Evolutionary conservation across 768 basidiomycete genomes (phyloP), one percentile per base, ranked within the genome.

Genomic region (Russula earlei): DNA sequence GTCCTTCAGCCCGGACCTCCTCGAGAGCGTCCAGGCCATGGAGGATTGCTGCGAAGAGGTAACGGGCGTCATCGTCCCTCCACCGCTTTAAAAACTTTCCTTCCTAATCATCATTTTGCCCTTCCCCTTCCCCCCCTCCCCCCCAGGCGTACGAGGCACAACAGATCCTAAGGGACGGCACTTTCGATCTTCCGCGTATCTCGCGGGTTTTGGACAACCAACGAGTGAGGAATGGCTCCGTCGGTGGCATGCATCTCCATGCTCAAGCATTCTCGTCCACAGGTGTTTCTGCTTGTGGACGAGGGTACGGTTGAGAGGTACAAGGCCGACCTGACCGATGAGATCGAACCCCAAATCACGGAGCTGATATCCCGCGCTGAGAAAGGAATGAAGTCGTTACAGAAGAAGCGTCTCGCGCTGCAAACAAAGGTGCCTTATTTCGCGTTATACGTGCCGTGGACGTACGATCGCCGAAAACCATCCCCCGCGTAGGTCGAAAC

Each of bases 41-140:
- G 84, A 88, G 63, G 84, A 87, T 62, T 88, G 87, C 62, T 89
- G 85, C 64, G 83, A 87, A 66, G 84, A 88, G 80, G 84, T 81
- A 56, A 50, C 70, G 25, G 14, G 4, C 12, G 10, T 5, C n/a
- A 4, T 4, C 25, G 20, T 12, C 20, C 5, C 12, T 5, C n/a
- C 17, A 20, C 10, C 19, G n/a, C 2, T n/a, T 5, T 38, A 7
- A 10, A 22, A 2, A n/a, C n/a, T n/a, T n/a, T n/a, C n/a, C n/a
- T n/a, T n/a, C n/a, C n/a, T n/a, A n/a, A n/a, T n/a, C n/a, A n/a
- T n/a, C n/a, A 19, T 1, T 5, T 41, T 12, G 36, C 29, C 3
- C 47, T 15, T 20, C 29, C 14, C 10, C 40, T 14, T 15, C 34
- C 6, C 34, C 12, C 11, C 31, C 31, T 15, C 34, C 14, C 12